These are phyloP conservation scores for Neurospora sp. DNA, from an alignment of 495 filamentous ascomycete genomes.

Conservation along the genomic window DNA sequence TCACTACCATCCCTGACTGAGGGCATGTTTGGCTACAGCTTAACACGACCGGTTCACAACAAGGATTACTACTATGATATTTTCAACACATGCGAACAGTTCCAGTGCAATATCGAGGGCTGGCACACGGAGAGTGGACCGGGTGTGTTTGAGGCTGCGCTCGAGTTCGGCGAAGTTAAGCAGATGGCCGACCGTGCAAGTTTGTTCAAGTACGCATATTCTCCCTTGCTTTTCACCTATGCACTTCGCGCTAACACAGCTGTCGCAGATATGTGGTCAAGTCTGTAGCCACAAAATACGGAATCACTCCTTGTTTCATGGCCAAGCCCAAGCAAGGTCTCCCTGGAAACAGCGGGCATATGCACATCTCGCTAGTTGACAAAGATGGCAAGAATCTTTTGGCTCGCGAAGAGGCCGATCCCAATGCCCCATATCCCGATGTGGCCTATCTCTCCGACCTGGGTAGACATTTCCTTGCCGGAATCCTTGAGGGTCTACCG, in stretches of 20 bases:
- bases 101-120: constrained; percentile 79
- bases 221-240: neutral
- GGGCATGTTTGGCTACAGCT: constrained; percentile 96
- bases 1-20: constrained; percentile 72
- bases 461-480: constrained; percentile 88
- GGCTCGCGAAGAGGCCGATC: constrained; percentile 58
- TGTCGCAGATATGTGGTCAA: constrained; percentile 65
- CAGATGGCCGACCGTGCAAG: constrained; percentile 85
- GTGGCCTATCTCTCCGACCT: constrained; percentile 73
- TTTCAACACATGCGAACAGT: constrained; percentile 71
- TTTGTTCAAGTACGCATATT: constrained; percentile 68
- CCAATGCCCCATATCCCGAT: constrained; percentile 59
- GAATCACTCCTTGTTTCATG: constrained; percentile 97
- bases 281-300: constrained; percentile 70
- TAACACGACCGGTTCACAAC: constrained; percentile 88
- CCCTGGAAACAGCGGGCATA: constrained; percentile 89
- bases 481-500: constrained; percentile 76
- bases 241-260: neutral
- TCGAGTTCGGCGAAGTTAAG: constrained; percentile 75
- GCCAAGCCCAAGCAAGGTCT: constrained; percentile 88
- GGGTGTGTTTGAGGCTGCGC: constrained; percentile 89
- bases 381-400: constrained; percentile 69
- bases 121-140: constrained; percentile 98
- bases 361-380: constrained; percentile 79
- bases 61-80: constrained; percentile 91